Conservation (phyloP, 768 basidiomycete species). For the Naganishia onofrii region DNA sequence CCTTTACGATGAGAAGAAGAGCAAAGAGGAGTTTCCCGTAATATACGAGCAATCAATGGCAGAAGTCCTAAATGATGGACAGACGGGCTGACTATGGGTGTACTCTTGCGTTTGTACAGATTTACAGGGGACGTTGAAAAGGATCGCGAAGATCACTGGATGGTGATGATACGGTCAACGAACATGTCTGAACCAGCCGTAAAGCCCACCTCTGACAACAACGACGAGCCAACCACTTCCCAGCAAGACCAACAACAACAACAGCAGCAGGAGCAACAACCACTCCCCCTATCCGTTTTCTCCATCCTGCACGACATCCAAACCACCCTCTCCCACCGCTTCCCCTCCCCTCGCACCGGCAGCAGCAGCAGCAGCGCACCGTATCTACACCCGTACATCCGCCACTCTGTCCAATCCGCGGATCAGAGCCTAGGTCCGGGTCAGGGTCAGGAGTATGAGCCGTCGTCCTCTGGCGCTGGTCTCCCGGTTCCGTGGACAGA, state of each 20-base stretch:
- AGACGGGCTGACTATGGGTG: too few relatives aligned
- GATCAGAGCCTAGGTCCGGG: too few relatives aligned
- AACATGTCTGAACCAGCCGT: background rate
- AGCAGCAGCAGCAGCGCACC: too few relatives aligned
- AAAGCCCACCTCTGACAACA: background rate
- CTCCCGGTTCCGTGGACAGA: background rate
- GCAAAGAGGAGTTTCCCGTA: too few relatives aligned
- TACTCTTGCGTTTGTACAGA: background rate
- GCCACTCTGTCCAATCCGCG: background rate
- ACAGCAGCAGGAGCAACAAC: background rate
- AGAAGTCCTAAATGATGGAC: too few relatives aligned
- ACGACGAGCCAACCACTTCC: background rate
- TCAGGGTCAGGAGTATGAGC: too few relatives aligned
- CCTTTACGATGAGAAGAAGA: too few relatives aligned
- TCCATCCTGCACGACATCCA: conserved; percentile 3
- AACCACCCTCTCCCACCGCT: background rate
- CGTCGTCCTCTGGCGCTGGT: too few relatives aligned
- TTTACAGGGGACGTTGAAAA: background rate
- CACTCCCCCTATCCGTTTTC: background rate
- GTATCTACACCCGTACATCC: conserved; percentile 9
- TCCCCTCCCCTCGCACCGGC: conserved; percentile 1
- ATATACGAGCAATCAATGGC: too few relatives aligned
- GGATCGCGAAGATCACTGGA: background rate
- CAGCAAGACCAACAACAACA: too few relatives aligned
- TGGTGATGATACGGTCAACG: background rate